Conservation (phyloP, 2,329 filamentous ascomycete species). For the Colletotrichum sp. region DNA sequence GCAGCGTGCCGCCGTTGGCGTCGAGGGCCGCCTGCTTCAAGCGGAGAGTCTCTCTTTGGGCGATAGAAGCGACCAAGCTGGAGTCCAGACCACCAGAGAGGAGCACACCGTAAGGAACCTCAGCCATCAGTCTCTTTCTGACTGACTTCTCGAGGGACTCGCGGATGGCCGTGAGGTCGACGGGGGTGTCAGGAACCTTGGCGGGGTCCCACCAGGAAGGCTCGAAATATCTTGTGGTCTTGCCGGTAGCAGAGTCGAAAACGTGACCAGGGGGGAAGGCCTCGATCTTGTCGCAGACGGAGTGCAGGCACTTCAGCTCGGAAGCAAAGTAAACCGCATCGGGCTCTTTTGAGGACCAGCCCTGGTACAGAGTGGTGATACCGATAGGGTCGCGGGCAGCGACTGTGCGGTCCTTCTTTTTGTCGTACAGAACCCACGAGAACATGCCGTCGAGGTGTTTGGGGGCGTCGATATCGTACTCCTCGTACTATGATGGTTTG, state of each 20-base stretch:
- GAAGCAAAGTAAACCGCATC: conserved; percentile 94
- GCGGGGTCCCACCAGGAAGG: conserved; percentile 90
- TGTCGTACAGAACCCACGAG: conserved; percentile 98
- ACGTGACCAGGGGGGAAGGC: conserved; percentile 94
- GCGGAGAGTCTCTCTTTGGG: conserved; percentile 87
- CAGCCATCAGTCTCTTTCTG: conserved; percentile 96
- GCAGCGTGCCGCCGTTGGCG: conserved; percentile 48
- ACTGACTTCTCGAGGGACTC: conserved; percentile 88
- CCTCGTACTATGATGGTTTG: conserved; percentile 71
- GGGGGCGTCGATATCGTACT: conserved; percentile 90
- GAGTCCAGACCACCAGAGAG: conserved; percentile 96
- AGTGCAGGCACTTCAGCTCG: conserved; percentile 91
- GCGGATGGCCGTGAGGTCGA: conserved; percentile 84
- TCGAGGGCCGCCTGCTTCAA: conserved; percentile 69
- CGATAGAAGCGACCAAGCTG: conserved; percentile 92
- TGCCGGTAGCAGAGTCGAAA: conserved; percentile 91
- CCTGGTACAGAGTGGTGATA: conserved; percentile 96
- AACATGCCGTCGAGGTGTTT: conserved; percentile 99
- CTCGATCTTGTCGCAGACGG: conserved; percentile 94
- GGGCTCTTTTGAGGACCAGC: conserved; percentile 83
- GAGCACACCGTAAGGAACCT: conserved; percentile 96
- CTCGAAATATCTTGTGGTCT: conserved; percentile 86
- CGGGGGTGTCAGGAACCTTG: conserved; percentile 77
- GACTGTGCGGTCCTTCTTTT: conserved; percentile 88
- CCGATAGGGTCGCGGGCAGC: conserved; percentile 96